Evolutionary conservation across 225 moss, liverwort and hornwort species (phyloP).

Genomic region (Pleurozium schreberi): DNA sequence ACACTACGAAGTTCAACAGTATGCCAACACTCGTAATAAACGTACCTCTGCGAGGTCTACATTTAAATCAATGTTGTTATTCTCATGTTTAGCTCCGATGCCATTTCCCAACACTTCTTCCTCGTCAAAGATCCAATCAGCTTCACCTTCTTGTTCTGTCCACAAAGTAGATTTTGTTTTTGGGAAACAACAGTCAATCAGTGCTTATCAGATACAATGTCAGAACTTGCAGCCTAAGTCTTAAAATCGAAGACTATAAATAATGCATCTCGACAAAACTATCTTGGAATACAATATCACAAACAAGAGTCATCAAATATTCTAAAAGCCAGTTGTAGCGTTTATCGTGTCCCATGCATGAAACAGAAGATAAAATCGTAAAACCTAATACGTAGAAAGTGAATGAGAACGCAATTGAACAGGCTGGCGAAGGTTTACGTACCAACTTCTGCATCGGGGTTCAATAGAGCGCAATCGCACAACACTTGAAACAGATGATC

Average conservation of each 20-base stretch:
- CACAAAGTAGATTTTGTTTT: not conserved
- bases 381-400: not conserved
- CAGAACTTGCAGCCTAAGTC: not conserved
- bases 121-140: constrained; percentile 87
- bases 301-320: not conserved
- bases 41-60: constrained; percentile 44
- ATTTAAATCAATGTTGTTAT: constrained; percentile 25
- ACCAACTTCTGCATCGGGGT: constrained; percentile 92
- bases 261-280: not conserved
- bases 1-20: not conserved
- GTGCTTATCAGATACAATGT: not conserved
- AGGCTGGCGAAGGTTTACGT: constrained; percentile 2
- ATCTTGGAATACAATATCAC: not conserved
- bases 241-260: not conserved
- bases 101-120: constrained; percentile 72
- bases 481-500: constrained; percentile 94
- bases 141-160: constrained; percentile 98
- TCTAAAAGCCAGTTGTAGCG: not conserved
- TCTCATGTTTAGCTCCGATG: constrained; percentile 41
- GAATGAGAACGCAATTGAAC: not conserved
- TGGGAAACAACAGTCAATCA: not conserved
- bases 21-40: not conserved
- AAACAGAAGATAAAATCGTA: not conserved
- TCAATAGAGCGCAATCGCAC: constrained; percentile 87
- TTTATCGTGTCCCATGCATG: not conserved